Base-by-base conservation (phyloP, 2,329 filamentous ascomycete species). In the Furcasterigmium sp. region DNA sequence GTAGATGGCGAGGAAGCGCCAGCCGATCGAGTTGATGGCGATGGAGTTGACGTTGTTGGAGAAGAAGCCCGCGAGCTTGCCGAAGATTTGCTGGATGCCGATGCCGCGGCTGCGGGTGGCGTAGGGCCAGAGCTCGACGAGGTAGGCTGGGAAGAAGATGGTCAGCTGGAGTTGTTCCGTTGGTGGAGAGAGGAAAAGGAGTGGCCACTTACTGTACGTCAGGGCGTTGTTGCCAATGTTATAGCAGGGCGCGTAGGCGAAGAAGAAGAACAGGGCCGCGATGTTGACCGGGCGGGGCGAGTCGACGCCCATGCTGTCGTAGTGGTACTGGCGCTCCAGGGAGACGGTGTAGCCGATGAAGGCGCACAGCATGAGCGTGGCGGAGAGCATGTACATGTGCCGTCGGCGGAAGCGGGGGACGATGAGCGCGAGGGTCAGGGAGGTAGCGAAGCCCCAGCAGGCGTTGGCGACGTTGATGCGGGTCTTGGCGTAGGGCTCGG, bases 221-320 rank as follows among this genome's bases (percentile, higher is more conserved):
- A 82, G 62, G 18, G 77, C 73, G 51, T 80, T 80, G 57, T 80
- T 78, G 9, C 75, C 76, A 37, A 80, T 68, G 50, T 80, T 80
- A 54, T 80, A 81, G 46, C 61, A 65, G 2, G 74, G 72, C 7
- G 68, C 67, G 55, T 76, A 79, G 9, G 65, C 61, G 46, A 76
- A 79, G 52, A 73, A 76, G 57, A 76, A 79, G 53, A 78, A 68
- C 20, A 83, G 60, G 21, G 57, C 60, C 1, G 68, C 58, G 25
- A 62, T 60, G 18, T 55, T 60, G 9, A 64, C 61, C 7, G 49
- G 57, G 45, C 17, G 15, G 5, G 32, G 32, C 5, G 32, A 35
- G 4, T n/a, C n/a, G 15, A 35, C 17, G 18, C 32, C 32, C 2
- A 35, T n/a, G 3, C n/a, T 5, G 4, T 35, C 18, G 32, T 35